These are phyloP conservation scores for Daphne laureola DNA, from an alignment of 441 rosid genomes.

Conservation along the genomic window DNA sequence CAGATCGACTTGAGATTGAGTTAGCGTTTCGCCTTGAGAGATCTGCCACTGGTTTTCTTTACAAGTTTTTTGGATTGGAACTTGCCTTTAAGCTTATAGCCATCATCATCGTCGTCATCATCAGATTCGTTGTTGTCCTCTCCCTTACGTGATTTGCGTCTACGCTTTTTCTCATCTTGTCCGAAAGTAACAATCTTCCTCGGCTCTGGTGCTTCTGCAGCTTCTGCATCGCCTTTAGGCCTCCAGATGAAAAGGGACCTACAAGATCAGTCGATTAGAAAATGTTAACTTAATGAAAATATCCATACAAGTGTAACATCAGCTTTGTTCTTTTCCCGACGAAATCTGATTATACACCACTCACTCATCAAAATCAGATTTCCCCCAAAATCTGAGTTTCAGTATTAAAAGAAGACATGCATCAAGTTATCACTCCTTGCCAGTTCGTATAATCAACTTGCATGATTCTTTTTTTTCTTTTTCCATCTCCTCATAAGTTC, in stretches of 20 bases:
- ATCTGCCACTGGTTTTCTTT: conserved; percentile 20
- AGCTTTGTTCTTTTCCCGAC: background rate
- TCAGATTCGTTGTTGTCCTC: conserved; percentile 52
- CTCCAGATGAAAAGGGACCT: conserved; percentile 94
- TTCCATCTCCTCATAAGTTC: too few species aligned
- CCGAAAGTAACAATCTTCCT: conserved; percentile 49
- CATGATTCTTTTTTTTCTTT: too few species aligned
- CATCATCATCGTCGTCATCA: conserved; percentile 52
- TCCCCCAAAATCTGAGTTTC: too few species aligned
- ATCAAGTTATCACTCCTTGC: background rate
- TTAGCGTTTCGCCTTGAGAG: conserved; percentile 31
- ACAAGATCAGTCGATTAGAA: conserved; percentile 14
- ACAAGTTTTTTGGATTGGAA: conserved; percentile 25
- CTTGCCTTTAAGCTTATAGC: conserved; percentile 38
- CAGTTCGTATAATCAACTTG: too few species aligned
- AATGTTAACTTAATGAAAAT: background rate
- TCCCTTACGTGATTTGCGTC: conserved; percentile 25
- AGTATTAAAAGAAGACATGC: background rate
- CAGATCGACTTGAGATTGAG: too few species aligned
- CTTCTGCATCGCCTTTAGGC: conserved; percentile 51
- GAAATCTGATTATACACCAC: background rate
- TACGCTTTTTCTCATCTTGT: conserved; percentile 37
- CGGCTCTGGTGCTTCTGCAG: conserved; percentile 41
- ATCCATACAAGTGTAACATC: background rate
- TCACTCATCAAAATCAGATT: background rate